These are phyloP conservation scores for Cucurbita argyrosperma DNA, from an alignment of 306 rosid genomes.

Conservation along the genomic window DNA sequence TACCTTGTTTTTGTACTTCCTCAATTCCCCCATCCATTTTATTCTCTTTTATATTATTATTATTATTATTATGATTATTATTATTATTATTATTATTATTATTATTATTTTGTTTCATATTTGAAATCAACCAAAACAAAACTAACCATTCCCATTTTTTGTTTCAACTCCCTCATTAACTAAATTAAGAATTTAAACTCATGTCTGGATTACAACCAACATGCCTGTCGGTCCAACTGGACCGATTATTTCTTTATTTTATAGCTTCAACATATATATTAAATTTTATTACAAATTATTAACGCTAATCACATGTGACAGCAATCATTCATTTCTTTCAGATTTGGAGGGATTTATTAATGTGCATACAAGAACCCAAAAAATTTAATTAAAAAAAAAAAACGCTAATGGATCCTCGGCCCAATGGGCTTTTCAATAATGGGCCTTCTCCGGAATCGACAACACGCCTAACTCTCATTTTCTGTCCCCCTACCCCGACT, in stretches of 20 bases:
- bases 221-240: not conserved
- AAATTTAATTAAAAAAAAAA: not conserved
- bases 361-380: not conserved
- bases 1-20: not conserved
- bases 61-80: too few species aligned
- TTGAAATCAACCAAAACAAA: too few species aligned
- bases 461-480: not conserved
- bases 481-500: conserved; percentile 1
- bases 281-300: too few species aligned
- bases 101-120: not conserved
- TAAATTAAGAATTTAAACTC: too few species aligned
- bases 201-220: not conserved
- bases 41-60: not conserved
- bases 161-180: too few species aligned
- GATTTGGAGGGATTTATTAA: not conserved
- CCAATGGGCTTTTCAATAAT: not conserved
- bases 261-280: too few species aligned
- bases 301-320: not conserved
- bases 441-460: not conserved
- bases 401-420: not conserved
- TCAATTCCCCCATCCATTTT: not conserved
- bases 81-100: too few species aligned
- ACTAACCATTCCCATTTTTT: too few species aligned
- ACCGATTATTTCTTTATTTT: not conserved
- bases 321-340: not conserved